phyloP scores from a whole-genome alignment of 2,329 filamentous ascomycete genomes.

The Aspergillus pseudoglaucus region DNA sequence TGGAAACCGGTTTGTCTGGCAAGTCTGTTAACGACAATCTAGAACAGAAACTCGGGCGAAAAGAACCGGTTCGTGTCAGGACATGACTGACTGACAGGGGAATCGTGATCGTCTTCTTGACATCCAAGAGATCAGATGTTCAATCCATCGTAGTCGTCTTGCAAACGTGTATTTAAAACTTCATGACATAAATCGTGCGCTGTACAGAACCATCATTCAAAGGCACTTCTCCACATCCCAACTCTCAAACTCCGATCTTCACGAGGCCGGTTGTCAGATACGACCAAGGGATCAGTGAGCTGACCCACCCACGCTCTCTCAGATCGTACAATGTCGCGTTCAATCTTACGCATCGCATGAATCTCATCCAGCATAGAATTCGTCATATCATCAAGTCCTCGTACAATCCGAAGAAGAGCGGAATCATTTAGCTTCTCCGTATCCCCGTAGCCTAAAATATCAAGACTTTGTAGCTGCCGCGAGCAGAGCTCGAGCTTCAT shows the following conservation, averaged over 20 bases:
- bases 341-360: slow-evolving; percentile 28
- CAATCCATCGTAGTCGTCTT: background rate
- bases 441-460: slow-evolving; percentile 26
- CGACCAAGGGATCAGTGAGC: slow-evolving; percentile 19
- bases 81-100: no score
- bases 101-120: no score
- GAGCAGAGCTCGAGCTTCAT: slow-evolving; percentile 29
- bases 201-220: background rate
- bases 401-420: slow-evolving; percentile 25
- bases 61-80: no score
- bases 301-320: slow-evolving; percentile 29
- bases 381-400: slow-evolving; percentile 23
- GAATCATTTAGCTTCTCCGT: slow-evolving; percentile 20
- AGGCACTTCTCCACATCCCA: slow-evolving; percentile 22
- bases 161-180: background rate
- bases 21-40: no score
- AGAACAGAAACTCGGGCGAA: no score
- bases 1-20: no score
- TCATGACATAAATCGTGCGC: no score
- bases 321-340: slow-evolving; percentile 26
- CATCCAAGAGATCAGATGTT: background rate
- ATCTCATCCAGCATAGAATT: slow-evolving; percentile 33
- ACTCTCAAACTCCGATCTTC: slow-evolving; percentile 10
- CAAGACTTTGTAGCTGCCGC: slow-evolving; percentile 31
- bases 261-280: slow-evolving; percentile 3